Base-by-base conservation (phyloP, 768 basidiomycete species). In the Glaciozyma antarctica region DNA sequence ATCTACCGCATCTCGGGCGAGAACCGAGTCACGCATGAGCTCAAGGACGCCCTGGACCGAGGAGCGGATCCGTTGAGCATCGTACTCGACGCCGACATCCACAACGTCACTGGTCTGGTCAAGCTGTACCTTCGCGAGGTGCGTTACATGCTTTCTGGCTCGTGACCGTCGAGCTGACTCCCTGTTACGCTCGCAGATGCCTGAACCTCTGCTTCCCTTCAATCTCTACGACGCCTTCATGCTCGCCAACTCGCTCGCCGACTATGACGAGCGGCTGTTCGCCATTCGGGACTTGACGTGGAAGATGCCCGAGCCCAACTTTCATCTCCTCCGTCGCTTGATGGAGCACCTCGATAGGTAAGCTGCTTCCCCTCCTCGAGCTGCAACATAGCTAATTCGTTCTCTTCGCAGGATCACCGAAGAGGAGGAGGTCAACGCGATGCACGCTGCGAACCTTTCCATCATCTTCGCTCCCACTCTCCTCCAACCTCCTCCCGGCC, bases 1-100 rank as follows among this genome's bases (percentile, higher is more conserved):
- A 56, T 72, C 48, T 72, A 72, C 49, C 66, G 72, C 54, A 65
- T 72, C 15, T 64, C 70, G 17, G 72, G 72, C 15, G 70, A 69
- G 24, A 60, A 57, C n/a, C 54, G 43, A 17, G 28, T 62, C 9
- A 61, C 69, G 55, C 53, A 64, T 24, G 58, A 21, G 10, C 38
- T 68, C 60, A 49, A 66, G 52, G 60, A 64, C 17, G n/a, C 24
- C 6, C 45, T 71, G 12, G 56, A 71, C 56, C 44, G 52, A 30
- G 48, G 45, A n/a, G 48, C 10, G 19, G 58, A 48, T 19, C 48
- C 58, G 4, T 34, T 2, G 24, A 15, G 21, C 13, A 44, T 45
- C 38, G 21, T 60, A 6, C n/a, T 22, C 58, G 30, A 30, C 9
- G 15, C 28, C 45, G 73, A 74, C 52, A 57, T 67, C n/a, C 73